Evolutionary conservation across 2,329 filamentous ascomycete species (phyloP), one percentile per base, ranked within the genome.

Genomic region (Microdochium trichocladiopsis): DNA sequence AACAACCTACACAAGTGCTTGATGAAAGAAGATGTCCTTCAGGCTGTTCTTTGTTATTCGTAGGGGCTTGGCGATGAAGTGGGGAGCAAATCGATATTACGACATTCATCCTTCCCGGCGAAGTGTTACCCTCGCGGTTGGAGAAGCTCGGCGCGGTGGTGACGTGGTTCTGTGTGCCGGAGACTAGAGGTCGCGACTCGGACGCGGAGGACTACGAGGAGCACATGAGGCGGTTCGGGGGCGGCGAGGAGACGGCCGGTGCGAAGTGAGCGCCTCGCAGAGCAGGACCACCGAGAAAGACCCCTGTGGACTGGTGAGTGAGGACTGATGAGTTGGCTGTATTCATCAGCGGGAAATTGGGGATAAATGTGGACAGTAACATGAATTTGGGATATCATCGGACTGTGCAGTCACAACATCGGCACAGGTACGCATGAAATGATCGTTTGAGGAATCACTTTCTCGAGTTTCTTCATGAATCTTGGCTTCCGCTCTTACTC

Each of bases 161-260:
- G 64, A 79, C 79, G 0, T 88, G 78, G 61, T 87, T 87, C 69
- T 74, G 82, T 3, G 68, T 87, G 0, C 84, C 84, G 0, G 83
- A 87, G 61, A 82, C 83, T 0, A 67, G 65, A 25, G 84, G 81
- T 10, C 72, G 82, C 33, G 79, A 79, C 3, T 87, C 84, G 56
- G 83, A 81, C 1, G 84, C 87, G 62, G 66, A 87, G 51, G 83
- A 87, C 33, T 50, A 50, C 33, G 49, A 50, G 33, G 49, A 50
- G 49, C 25, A 50, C 10, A 16, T 37, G 6, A 37, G 18, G 33
- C 33, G 33, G 6, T 37, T 37, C 14, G 33, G 33, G 33, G 33
- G 33, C 14, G 33, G 33, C 12, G 14, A 16, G 33, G 33, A 37
- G 33, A 33, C 28, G 28, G 28, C 14, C 14, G 28, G 28, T 33